Evolutionary conservation across 2,329 filamentous ascomycete genomes (phyloP).

Genomic region (Cladorrhinum sp.): DNA sequence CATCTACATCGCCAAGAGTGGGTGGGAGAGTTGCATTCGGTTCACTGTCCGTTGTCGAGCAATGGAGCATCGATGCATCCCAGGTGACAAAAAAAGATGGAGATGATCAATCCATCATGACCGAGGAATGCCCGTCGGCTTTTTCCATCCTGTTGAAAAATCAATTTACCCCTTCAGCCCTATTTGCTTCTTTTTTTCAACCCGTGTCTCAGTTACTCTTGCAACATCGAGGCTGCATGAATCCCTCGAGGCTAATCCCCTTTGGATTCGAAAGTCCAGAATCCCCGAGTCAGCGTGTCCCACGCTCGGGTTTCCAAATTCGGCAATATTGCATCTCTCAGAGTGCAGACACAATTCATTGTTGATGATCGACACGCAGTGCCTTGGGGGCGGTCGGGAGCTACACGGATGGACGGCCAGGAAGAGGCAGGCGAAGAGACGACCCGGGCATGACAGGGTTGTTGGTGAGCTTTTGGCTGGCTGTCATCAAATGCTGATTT

Average conservation of each 20-base stretch:
- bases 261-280: slow-evolving; percentile 2
- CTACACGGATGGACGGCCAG: neutral
- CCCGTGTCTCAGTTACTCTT: slow-evolving; percentile 2
- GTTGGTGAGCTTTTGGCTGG: too few species aligned
- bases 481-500: too few species aligned
- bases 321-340: neutral
- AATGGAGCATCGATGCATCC: too few species aligned
- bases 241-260: neutral
- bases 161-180: neutral
- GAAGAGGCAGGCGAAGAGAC: neutral
- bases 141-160: too few species aligned
- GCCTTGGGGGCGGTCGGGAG: neutral
- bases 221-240: neutral
- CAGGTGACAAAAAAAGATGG: too few species aligned
- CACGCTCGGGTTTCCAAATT: slow-evolving; percentile 6
- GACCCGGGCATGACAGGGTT: neutral
- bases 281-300: slow-evolving; percentile 1
- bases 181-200: neutral
- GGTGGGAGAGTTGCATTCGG: slow-evolving; percentile 2
- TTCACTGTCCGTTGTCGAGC: neutral
- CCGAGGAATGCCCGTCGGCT: slow-evolving; percentile 2
- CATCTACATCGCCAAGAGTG: neutral
- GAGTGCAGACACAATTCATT: neutral
- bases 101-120: neutral
- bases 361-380: neutral